Base-by-base conservation (phyloP, 148 eudicot genomes). In the Diospyros lotus region DNA sequence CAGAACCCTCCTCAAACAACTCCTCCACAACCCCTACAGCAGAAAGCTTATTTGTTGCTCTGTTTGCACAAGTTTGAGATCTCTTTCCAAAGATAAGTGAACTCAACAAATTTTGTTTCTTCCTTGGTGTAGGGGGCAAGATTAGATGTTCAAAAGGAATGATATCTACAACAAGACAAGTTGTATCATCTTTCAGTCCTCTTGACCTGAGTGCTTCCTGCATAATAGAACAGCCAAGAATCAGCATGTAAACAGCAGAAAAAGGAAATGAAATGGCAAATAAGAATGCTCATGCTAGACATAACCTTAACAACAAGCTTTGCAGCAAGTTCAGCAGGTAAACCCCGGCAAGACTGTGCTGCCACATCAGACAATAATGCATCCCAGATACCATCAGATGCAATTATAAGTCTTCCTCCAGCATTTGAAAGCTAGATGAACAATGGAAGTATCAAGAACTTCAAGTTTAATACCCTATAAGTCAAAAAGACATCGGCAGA, bases 351-450 rank as follows among this genome's bases (percentile, higher is more conserved):
- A 76, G 93, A 87, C 64, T 90, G 90, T 77, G 99, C 99, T 58
- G 99, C 99, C 70, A 70, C 73, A 68, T 93, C 99, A 82, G 90
- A 85, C 56, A 97, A 83, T 77, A 96, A 85, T 66, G 94, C 85
- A 82, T 96, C 99, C 99, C 99, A 93, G 48, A 96, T 91, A 71
- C 97, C 99, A 85, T 95, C 99, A 9, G 99, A 93, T 50, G 98
- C 99, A 80, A 95, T 95, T 78, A 95, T 83, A 74, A 95, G 99
- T 80, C 98, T 90, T 73, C 98, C 99, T 50, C 98, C 97, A 73
- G 97, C 84, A 77, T 87, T 90, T 71, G 98, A 92, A 76, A 95
- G 93, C 98, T 95, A 82, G 73, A 83, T 63, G 50, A 59, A 64
- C 55, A 72, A 46, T 15, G 46, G 53, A 68, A 55, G 17, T 43